Base-by-base conservation (phyloP, 1,284 basidiomycete genomes). In the Apiotrichum veenhuisii region DNA sequence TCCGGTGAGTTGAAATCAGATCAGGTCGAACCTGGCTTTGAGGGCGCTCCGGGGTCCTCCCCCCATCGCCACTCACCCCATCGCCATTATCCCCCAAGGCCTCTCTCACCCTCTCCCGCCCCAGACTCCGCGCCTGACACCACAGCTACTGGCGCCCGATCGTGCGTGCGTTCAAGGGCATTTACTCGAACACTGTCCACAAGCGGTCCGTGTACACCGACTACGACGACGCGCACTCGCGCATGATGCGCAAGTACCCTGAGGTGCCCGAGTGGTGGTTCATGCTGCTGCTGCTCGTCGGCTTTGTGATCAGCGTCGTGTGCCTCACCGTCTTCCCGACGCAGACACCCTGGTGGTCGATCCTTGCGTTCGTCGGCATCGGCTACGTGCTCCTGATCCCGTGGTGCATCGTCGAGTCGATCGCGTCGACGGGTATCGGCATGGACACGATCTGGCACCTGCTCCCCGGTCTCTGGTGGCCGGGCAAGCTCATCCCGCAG, bases 271-370 rank as follows among this genome's bases (percentile, higher is more conserved):
- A 40, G 38, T 40, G 38, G 38, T 40, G 88, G 87, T 93, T 88
- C 73, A 79, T 69, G 15, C 59, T 75, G 30, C 70, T 89, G 52
- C 85, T 40, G 14, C 15, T n/a, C n/a, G 88, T 82, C 18, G 41
- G 42, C 22, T 52, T 52, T 17, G 22, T 38, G 15, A 9, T 36
- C 25, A 25, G 22, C 18, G 23, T 56, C 8, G 27, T 46, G 1
- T 42, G 43, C 8, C 22, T 46, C 43, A 47, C 43, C n/a, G 34
- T 25, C 4, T 59, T 40, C 27, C 57, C 57, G 17, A 47, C 57
- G 22, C 22, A 40, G 8, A 55, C 57, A 2, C 57, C 57, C 3
- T 59, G 57, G 57, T 59, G 57, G 57, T 40, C 49, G 5, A 52
- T 59, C 10, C 49, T 55, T 22, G 52, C 49, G 7, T 30, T 55